Evolutionary conservation across 1,139 yeast genomes (phyloP), one percentile per base, ranked within the genome.

Genomic region (Saccharomyces hybrid): DNA sequence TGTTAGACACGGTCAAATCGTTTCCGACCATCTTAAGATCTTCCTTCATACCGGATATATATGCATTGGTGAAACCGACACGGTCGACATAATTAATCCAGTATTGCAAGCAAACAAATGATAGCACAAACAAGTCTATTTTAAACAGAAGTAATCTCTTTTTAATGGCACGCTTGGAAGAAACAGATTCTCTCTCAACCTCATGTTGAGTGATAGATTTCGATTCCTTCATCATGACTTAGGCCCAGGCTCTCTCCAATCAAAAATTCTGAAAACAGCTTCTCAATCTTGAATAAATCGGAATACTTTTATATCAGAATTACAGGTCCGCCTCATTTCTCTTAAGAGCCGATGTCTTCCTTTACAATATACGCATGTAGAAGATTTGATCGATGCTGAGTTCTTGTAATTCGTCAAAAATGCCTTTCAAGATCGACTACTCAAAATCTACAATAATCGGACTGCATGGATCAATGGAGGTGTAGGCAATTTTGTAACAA

Each of bases 31-130:
- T 73, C 3, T 72, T 64, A 51, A 82, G 61, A 50, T 77, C 83
- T 52, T 80, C 79, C 60, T 77, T 75, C 82, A 83, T 77, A 3
- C 86, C 87, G 2, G 82, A 76, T 25, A 82, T 84, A 63, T 81
- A 83, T 2, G 87, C 86, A 60, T 80, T 79, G 41, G 78, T 68
- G 42, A 82, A 69, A 3, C 70, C 70, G 6, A 67, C 65, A 61
- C 73, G 68, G 58, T 75, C 78, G 26, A 76, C 71, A 57, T 77
- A 75, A 58, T 79, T 80, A 55, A 79, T 77, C 84, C 84, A 82
- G 61, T 81, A 82, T 44, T 78, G 73, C 49, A 81, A 69, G 60
- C 84, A 80, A 3, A 78, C 79, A 63, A 78, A 81, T 0, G 82
- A 75, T 32, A 81, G 67, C 14, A 82, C 81, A 57, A 80, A 79